Evolutionary conservation across 148 eudicot genomes (phyloP), one percentile per base, ranked within the genome.

Genomic region (Pharnaceum exiguum): DNA sequence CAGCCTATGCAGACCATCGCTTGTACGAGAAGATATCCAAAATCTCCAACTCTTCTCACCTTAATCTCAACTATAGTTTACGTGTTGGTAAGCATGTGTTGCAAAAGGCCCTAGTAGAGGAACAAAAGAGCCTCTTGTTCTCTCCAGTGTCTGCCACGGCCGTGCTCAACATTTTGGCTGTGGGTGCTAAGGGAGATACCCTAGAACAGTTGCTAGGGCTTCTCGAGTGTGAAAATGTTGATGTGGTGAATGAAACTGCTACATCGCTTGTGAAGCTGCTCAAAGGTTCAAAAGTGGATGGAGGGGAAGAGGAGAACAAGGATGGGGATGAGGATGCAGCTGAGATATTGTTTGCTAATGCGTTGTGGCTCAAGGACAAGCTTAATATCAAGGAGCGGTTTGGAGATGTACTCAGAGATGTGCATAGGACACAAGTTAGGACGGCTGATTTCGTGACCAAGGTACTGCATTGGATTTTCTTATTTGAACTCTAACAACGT

Each of bases 91-190:
- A 51, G 27, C 50, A 36, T n/a, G 37, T 50, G 23, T 44, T 67
- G 57, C 42, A 42, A 2, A 26, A 23, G 33, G 26, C 42, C 24
- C 35, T 30, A 17, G 28, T 48, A 22, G 40, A 36, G 2, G 17
- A 21, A 12, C 0, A 28, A 1, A 3, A 29, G 23, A 66, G 66
- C 55, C 15, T 56, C 5, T 57, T 66, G 13, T 39, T 69, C 40
- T 75, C 79, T 1, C 75, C 71, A 36, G 6, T 70, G 25, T 66
- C 79, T 0, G 43, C 66, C 56, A 48, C 67, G 5, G 23, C 67
- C 3, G 51, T 70, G 26, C 31, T 70, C 13, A 46, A 26, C 62
- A 28, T 70, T 22, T 19, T 66, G 15, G 69, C 70, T 7, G 72
- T 51, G 0, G 75, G 79, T 13, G 50, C 65, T 1, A 51, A 15